Conservation (phyloP, 192 early-diverging fungal genomes). For the Mortierella alpina region DNA sequence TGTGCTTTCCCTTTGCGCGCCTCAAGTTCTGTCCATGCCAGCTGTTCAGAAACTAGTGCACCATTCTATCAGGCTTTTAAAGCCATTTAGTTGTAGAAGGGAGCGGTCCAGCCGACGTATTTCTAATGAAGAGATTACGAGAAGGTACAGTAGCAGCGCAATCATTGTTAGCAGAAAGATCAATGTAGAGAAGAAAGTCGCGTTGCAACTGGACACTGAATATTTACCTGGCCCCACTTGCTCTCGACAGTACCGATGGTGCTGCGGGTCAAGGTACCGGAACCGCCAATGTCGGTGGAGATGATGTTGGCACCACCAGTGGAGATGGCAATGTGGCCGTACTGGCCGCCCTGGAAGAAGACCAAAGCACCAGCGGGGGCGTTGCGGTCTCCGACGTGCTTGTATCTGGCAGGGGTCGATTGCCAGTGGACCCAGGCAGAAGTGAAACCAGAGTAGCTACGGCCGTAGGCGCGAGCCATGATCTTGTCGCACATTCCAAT, state of each 20-base stretch:
- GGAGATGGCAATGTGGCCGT: slow-evolving; percentile 14
- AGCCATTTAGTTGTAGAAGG: slow-evolving; percentile 11
- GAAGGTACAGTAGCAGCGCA: too few species aligned
- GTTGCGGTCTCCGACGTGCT: slow-evolving; percentile 7
- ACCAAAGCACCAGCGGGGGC: slow-evolving; percentile 12
- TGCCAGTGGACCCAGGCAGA: slow-evolving; percentile 9
- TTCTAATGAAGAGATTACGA: background rate
- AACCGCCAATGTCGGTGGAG: slow-evolving; percentile 4
- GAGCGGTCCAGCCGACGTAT: slow-evolving; percentile 16
- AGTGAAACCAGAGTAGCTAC: slow-evolving; percentile 5
- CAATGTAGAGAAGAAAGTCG: background rate
- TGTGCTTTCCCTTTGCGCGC: too few species aligned
- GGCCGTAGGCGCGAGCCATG: slow-evolving; percentile 15
- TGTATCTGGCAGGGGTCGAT: background rate
- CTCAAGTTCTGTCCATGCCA: too few species aligned
- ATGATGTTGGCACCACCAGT: slow-evolving; percentile 16
- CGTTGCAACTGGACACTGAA: background rate
- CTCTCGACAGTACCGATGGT: slow-evolving; percentile 6
- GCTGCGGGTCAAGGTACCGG: slow-evolving; percentile 16
- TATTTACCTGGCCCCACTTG: slow-evolving; percentile 20
- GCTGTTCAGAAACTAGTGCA: too few species aligned
- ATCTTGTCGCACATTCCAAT: slow-evolving; percentile 17
- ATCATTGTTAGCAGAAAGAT: background rate
- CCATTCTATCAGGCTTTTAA: too few species aligned
- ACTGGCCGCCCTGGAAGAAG: slow-evolving; percentile 8